Base-by-base conservation (phyloP, 345 rosid species). In the Eucalyptus virginea region DNA sequence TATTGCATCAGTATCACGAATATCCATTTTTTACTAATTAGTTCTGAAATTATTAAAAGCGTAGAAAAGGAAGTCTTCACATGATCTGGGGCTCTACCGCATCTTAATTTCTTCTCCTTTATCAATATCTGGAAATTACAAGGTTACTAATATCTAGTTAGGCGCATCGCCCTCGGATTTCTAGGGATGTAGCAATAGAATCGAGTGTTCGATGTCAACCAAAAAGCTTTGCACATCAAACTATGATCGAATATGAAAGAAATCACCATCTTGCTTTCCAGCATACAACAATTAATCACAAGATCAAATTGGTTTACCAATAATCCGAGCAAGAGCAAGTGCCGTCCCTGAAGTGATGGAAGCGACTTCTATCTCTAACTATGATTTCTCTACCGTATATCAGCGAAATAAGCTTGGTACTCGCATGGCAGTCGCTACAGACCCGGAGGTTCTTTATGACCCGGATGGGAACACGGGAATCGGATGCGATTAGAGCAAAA, bases 371-470 rank as follows among this genome's bases (percentile, higher is more conserved):
- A 72, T 93, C 93, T 81, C 94, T 91, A 26, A 93, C 92, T 44
- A 93, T 62, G 15, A 92, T 90, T 48, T 90, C 90, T 89, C 94
- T 91, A 23, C 88, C 56, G 67, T 93, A 92, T 56, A 93, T 87
- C 47, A 18, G 26, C 2, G 92, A 92, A 58, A 92, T 81, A 17
- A 93, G 91, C 93, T 92, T 92, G 48, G 90, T 89, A 90, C 89
- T 93, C 26, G 49, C 90, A 91, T 92, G 94, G 88, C 94, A 93
- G 89, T 92, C 92, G 9, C 86, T 81, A 88, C 93, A 93, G 26
- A 93, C 89, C 86, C 92, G 89, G 44, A 93, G 94, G 47, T 92
- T 93, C 92, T 94, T 91, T 69, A 91, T 92, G 51, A 94, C 91
- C 88, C 94, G 86, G 83, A 92, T 91, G 49, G 93, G 89, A 42